A percentile compares a stretch with the other conserved stretches of the same genome.
These are phyloP conservation scores for Petunia hybrid DNA, from an alignment of 305 asterid genomes.

Conservation along the genomic window DNA sequence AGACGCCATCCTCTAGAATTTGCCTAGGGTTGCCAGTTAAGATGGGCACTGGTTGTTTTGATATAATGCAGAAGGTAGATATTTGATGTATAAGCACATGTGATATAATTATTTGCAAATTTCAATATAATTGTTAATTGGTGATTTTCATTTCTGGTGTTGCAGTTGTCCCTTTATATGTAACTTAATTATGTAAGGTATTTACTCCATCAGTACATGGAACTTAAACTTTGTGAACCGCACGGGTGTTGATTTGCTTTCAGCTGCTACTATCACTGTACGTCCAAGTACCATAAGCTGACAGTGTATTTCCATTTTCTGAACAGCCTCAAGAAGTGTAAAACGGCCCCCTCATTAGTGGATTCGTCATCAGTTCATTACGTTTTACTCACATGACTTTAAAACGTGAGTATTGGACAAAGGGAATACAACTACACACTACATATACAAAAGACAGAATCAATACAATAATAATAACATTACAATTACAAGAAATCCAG, in stretches of 20 bases:
- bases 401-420: too few species aligned
- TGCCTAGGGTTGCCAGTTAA: conserved; percentile 94
- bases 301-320: neutral
- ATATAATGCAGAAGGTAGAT: conserved; percentile 81
- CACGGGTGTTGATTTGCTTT: neutral
- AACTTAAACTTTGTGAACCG: neutral
- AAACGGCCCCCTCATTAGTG: too few species aligned
- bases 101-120: neutral
- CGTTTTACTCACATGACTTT: too few species aligned
- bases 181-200: too few species aligned
- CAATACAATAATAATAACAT: too few species aligned
- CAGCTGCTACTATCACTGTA: neutral
- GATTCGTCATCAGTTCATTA: too few species aligned
- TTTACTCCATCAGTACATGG: too few species aligned
- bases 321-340: too few species aligned
- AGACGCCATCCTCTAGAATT: conserved; percentile 82
- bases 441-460: too few species aligned
- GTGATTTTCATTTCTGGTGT: neutral
- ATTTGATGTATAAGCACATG: conserved; percentile 36
- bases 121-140: conserved; percentile 17
- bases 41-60: conserved; percentile 89
- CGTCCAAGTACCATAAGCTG: neutral
- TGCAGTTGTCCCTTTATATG: neutral
- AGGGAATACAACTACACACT: too few species aligned
- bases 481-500: neutral